Evolutionary conservation across 176 grass and related monocot genomes (phyloP).

Genomic region (Oryza brachyantha): DNA sequence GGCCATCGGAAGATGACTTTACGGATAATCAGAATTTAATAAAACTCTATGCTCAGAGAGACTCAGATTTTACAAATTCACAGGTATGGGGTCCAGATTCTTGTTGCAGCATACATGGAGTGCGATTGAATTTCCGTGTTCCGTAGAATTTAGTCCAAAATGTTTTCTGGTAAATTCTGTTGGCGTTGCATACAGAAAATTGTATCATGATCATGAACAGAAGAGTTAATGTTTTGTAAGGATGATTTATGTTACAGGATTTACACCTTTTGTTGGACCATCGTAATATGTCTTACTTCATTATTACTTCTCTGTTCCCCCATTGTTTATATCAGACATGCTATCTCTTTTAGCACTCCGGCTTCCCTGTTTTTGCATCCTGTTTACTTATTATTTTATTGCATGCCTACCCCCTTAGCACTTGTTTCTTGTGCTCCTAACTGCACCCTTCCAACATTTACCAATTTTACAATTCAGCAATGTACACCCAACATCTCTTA

Average conservation of each 20-base stretch:
- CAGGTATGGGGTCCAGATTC: slow-evolving; percentile 34
- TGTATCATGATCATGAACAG: not conserved
- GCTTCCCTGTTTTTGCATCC: not conserved
- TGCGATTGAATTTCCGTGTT: not conserved
- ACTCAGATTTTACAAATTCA: slow-evolving; percentile 51
- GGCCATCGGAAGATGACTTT: slow-evolving; percentile 54
- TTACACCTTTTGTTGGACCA: not conserved
- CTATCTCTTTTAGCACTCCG: not conserved
- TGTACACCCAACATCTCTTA: too few relatives aligned
- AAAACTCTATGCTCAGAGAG: slow-evolving; percentile 49
- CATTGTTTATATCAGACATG: not conserved
- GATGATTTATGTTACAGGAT: not conserved
- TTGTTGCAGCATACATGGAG: not conserved
- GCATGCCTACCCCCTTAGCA: not conserved
- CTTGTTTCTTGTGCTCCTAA: not conserved
- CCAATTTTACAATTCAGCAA: not conserved
- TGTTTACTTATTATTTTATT: not conserved
- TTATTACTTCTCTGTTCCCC: not conserved
- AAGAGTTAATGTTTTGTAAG: not conserved
- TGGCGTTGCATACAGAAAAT: not conserved
- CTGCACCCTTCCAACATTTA: not conserved
- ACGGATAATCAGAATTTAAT: slow-evolving; percentile 48
- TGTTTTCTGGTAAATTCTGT: not conserved
- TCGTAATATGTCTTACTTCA: not conserved
- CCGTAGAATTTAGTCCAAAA: not conserved